Percentiles rank a stretch among this genome's conserved stretches.
These are phyloP conservation scores for Vitis amurensis DNA, from an alignment of 164 flowering plant species.

Conservation along the genomic window DNA sequence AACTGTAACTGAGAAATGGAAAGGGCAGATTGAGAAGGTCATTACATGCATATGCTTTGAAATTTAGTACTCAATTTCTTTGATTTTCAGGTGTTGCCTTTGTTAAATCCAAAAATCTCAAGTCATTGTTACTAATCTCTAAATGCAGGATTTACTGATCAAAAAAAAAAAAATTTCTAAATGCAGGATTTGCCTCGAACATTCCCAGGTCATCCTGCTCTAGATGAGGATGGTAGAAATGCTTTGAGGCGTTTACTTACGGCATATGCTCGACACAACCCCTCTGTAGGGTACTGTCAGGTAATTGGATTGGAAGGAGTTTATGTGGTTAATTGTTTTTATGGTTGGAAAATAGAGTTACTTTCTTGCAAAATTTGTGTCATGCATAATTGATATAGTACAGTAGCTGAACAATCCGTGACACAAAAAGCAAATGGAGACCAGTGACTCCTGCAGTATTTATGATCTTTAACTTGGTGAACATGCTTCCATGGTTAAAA, in stretches of 20 bases:
- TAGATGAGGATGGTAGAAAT: conserved; percentile 96
- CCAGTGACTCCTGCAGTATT: too few relatives aligned
- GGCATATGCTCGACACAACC: conserved; percentile 97
- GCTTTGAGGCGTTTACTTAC: conserved; percentile 93
- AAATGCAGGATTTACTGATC: conserved; percentile 57
- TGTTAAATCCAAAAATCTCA: conserved; percentile 10
- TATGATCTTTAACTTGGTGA: too few relatives aligned
- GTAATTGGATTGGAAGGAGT: conserved; percentile 33
- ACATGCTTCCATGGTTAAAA: too few relatives aligned
- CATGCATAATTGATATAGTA: too few relatives aligned
- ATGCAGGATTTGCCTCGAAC: conserved; percentile 95
- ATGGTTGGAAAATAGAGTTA: too few relatives aligned
- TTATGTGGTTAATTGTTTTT: conserved; percentile 2
- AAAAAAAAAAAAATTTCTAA: neutral
- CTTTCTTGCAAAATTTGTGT: too few relatives aligned
- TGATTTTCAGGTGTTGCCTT: neutral
- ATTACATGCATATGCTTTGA: conserved; percentile 22
- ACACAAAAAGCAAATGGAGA: too few relatives aligned
- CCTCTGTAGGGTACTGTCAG: conserved; percentile 98
- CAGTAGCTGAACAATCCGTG: too few relatives aligned
- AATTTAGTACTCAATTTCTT: conserved; percentile 6
- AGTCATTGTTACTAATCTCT: conserved; percentile 11
- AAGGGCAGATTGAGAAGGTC: conserved; percentile 97
- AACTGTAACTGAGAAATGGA: conserved; percentile 78
- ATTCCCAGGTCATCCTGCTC: conserved; percentile 99